Percentiles rank a stretch among this genome's conserved stretches.
Conservation (phyloP, 768 basidiomycete genomes). For the Mycena albidolilacea region DNA sequence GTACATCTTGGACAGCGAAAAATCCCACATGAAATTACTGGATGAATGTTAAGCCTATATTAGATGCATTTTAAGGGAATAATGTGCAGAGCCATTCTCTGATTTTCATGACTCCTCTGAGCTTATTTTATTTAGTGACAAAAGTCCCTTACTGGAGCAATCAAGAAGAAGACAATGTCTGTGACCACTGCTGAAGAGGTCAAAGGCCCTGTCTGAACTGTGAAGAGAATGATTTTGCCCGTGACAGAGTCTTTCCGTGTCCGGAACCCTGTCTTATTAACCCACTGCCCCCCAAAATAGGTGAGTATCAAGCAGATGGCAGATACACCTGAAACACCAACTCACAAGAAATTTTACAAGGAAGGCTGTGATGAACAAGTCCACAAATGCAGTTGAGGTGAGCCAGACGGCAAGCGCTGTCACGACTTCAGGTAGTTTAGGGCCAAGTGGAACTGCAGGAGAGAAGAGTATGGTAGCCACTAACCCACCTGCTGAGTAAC, state of each 20-base stretch:
- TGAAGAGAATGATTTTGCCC: slow-evolving; percentile 39
- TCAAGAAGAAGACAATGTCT: slow-evolving; percentile 29
- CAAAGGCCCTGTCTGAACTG: slow-evolving; percentile 37
- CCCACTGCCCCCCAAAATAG: slow-evolving; percentile 21
- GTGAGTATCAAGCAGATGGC: not conserved
- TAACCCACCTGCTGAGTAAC: slow-evolving; percentile 9
- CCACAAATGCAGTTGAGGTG: slow-evolving; percentile 33
- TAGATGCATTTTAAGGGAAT: not conserved
- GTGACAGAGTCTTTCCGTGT: slow-evolving; percentile 37
- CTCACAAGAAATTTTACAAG: slow-evolving; percentile 37
- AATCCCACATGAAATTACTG: slow-evolving; percentile 40
- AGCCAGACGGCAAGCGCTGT: slow-evolving; percentile 32
- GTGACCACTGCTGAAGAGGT: slow-evolving; percentile 35
- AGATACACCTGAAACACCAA: not conserved
- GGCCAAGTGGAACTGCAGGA: not conserved
- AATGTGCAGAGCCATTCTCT: slow-evolving; percentile 25
- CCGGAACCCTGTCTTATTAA: slow-evolving; percentile 34
- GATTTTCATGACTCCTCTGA: too few relatives aligned
- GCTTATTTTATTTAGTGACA: too few relatives aligned
- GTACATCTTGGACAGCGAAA: slow-evolving; percentile 34
- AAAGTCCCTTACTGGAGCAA: slow-evolving; percentile 17
- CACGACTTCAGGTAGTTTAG: not conserved
- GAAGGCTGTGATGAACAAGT: slow-evolving; percentile 39
- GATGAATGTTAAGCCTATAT: not conserved
- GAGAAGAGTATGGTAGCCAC: not conserved